Percentiles rank a stretch among this genome's conserved stretches.
Conservation (phyloP, 148 eudicot genomes). For the Agrostemma githago region DNA sequence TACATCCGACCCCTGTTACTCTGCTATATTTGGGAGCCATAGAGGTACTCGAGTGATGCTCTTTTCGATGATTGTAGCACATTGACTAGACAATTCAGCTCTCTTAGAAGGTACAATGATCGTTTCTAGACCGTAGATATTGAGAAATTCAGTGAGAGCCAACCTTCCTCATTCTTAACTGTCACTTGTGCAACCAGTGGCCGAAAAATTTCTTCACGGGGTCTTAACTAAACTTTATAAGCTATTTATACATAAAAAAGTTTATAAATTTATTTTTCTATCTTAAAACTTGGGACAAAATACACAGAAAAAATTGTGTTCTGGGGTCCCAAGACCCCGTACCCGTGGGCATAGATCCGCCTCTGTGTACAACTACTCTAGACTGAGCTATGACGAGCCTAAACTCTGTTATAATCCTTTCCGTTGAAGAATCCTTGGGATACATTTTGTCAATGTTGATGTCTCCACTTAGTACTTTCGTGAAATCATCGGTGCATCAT, state of each 20-base stretch:
- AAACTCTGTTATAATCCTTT: not conserved
- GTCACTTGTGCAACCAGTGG: not conserved
- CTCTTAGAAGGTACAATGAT: not conserved
- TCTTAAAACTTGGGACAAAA: no score
- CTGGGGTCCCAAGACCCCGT: no score
- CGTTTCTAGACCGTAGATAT: conserved; percentile 4
- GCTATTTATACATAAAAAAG: no score
- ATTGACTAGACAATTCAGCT: not conserved
- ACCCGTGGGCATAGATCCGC: no score
- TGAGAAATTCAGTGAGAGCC: not conserved
- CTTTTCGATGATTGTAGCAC: not conserved
- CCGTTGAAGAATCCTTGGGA: not conserved
- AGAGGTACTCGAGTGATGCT: not conserved
- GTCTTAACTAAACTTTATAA: no score
- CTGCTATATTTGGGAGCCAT: not conserved
- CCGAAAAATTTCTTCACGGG: no score
- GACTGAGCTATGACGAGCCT: not conserved
- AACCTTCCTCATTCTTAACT: not conserved
- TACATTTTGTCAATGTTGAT: conserved; percentile 3
- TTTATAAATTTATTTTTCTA: no score
- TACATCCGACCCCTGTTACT: not conserved
- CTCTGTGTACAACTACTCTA: not conserved
- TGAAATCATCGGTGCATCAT: not conserved
- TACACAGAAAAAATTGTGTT: no score
- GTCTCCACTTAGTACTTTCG: not conserved